phyloP scores from a whole-genome alignment of 2,329 filamentous ascomycete genomes.

The Didymella pomorum region DNA sequence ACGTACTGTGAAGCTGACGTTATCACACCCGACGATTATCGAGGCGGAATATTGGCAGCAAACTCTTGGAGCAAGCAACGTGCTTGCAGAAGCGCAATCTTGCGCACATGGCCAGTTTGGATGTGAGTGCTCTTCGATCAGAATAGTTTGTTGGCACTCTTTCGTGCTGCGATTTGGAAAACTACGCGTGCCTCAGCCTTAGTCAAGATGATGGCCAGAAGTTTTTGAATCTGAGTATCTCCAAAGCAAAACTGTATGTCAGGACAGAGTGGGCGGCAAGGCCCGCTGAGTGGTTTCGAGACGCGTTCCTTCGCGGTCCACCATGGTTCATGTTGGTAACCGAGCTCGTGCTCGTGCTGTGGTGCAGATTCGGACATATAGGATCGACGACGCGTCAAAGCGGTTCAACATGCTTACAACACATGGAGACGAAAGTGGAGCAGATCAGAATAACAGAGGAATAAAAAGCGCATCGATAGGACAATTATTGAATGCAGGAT shows the following conservation, averaged over 20 bases:
- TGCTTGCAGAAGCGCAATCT: not conserved
- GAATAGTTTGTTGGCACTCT: not conserved
- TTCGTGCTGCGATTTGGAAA: not conserved
- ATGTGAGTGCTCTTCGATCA: not conserved
- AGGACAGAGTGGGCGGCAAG: not conserved
- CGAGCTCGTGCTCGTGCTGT: conserved; percentile 18
- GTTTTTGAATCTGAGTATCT: not conserved
- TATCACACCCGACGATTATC: not conserved
- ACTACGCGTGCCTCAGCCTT: not conserved
- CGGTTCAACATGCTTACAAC: not conserved
- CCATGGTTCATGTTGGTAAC: conserved; percentile 13
- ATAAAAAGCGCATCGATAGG: not conserved
- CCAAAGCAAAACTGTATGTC: not conserved
- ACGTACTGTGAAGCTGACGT: not conserved
- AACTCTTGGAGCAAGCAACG: not conserved
- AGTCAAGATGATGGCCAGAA: not conserved
- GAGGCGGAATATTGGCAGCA: not conserved
- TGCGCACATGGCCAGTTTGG: not conserved
- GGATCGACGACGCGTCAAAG: conserved; percentile 10
- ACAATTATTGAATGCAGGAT: not conserved
- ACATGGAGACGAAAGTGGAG: no score
- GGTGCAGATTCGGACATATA: conserved; percentile 5
- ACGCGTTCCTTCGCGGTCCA: conserved; percentile 18
- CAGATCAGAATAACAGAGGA: no score
- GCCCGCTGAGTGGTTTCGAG: conserved; percentile 3